Evolutionary conservation across 2,329 filamentous ascomycete species (phyloP).

Genomic region (Talaromyces sp.): DNA sequence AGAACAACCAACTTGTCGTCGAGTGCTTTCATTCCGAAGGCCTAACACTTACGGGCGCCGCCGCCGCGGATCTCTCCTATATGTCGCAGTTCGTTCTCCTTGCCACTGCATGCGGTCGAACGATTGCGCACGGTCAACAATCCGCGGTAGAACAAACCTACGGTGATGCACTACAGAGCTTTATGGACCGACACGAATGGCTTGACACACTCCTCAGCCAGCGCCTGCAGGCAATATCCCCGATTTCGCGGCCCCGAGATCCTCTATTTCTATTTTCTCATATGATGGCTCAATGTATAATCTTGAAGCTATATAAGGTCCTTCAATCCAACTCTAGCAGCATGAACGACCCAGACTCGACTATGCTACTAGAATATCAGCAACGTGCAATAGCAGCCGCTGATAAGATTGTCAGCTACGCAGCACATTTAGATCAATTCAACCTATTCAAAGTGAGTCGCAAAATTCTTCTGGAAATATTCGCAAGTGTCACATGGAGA

Average conservation of each 20-base stretch:
- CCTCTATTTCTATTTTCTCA: neutral
- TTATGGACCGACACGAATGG: neutral
- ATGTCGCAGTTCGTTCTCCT: neutral
- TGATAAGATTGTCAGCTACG: neutral
- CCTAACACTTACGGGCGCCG: conserved; percentile 26
- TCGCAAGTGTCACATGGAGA: neutral
- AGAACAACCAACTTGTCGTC: conserved; percentile 27
- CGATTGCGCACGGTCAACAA: neutral
- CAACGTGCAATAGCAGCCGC: conserved; percentile 15
- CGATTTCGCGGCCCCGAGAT: neutral
- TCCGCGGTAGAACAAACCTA: neutral
- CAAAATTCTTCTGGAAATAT: neutral
- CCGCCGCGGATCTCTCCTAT: neutral
- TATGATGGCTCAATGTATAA: neutral
- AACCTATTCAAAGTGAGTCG: neutral
- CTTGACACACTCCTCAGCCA: neutral
- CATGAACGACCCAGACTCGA: neutral
- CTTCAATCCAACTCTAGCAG: neutral
- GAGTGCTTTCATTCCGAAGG: conserved; percentile 22
- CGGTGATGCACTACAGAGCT: neutral
- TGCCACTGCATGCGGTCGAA: neutral
- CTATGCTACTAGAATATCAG: neutral
- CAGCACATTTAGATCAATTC: neutral
- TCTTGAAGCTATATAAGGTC: neutral
- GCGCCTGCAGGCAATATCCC: neutral